Percentiles rank a stretch among this genome's conserved stretches.
Conservation (phyloP, 176 grass and related monocot genomes). For the Elaeis guineensis region DNA sequence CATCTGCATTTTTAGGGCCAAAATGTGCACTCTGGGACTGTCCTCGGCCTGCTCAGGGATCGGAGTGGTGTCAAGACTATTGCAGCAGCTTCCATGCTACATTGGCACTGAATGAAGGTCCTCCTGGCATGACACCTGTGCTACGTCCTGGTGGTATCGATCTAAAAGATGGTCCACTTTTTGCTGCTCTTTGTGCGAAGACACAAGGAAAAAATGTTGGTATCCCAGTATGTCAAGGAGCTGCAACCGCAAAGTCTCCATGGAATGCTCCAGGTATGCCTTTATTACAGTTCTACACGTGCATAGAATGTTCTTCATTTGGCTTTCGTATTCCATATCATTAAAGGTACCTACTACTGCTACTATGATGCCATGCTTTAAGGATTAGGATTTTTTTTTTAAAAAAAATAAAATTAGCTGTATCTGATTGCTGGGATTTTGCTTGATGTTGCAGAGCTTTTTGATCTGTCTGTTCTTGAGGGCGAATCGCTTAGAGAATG, state of each 20-base stretch:
- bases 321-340: no score
- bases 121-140: conserved; percentile 17
- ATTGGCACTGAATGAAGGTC: conserved; percentile 11
- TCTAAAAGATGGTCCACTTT: conserved; percentile 15
- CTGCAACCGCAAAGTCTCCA: conserved; percentile 12
- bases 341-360: no score
- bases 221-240: conserved; percentile 17
- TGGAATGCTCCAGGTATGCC: conserved; percentile 17
- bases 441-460: conserved; percentile 16
- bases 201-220: conserved; percentile 14
- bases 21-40: conserved; percentile 24
- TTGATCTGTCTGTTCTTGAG: conserved; percentile 14
- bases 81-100: conserved; percentile 22
- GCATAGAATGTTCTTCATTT: neutral
- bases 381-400: no score
- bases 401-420: no score
- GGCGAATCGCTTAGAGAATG: conserved; percentile 20
- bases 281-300: neutral
- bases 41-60: conserved; percentile 16
- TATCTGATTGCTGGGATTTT: no score
- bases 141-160: conserved; percentile 15
- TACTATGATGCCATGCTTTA: no score
- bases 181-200: conserved; percentile 15
- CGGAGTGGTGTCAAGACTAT: conserved; percentile 11
- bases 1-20: conserved; percentile 12